phyloP scores from a whole-genome alignment of 2,329 filamentous ascomycete genomes.

The Alternaria sp. region DNA sequence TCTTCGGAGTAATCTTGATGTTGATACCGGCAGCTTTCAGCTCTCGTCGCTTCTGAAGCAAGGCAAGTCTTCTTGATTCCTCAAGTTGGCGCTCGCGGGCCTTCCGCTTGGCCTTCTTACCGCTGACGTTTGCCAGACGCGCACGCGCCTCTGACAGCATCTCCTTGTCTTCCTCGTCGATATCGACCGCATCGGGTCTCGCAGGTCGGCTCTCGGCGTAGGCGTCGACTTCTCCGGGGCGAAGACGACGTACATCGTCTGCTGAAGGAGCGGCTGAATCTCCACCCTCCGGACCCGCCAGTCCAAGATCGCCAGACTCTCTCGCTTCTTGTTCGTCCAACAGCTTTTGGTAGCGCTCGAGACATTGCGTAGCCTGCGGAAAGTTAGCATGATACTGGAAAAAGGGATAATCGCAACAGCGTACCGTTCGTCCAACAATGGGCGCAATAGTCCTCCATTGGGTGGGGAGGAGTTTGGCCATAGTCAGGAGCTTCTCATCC shows the following conservation, averaged over 20 bases:
- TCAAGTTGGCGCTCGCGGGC: constrained; percentile 94
- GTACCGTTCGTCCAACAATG: constrained; percentile 84
- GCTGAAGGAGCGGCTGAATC: constrained; percentile 88
- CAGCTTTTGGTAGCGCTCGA: constrained; percentile 95
- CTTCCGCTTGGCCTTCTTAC: constrained; percentile 98
- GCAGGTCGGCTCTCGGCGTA: constrained; percentile 97
- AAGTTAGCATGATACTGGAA: not conserved
- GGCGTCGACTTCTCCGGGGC: constrained; percentile 94
- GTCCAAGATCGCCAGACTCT: constrained; percentile 78
- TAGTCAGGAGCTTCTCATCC: constrained; percentile 93
- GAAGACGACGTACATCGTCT: constrained; percentile 86
- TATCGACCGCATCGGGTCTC: constrained; percentile 92
- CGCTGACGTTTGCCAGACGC: constrained; percentile 94
- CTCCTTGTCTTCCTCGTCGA: constrained; percentile 99
- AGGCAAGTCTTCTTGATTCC: constrained; percentile 86
- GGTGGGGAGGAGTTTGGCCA: constrained; percentile 98
- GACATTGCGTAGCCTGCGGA: constrained; percentile 81
- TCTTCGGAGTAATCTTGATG: constrained; percentile 89
- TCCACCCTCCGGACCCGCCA: constrained; percentile 84
- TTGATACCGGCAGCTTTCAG: constrained; percentile 98
- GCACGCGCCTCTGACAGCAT: constrained; percentile 98
- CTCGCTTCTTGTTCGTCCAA: constrained; percentile 93
- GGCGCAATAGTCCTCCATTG: constrained; percentile 99
- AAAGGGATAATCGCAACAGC: not conserved
- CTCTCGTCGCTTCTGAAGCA: constrained; percentile 92